Conservation (phyloP, 2,329 filamentous ascomycete genomes). For the Graphilbum ipis-grandicollis region DNA sequence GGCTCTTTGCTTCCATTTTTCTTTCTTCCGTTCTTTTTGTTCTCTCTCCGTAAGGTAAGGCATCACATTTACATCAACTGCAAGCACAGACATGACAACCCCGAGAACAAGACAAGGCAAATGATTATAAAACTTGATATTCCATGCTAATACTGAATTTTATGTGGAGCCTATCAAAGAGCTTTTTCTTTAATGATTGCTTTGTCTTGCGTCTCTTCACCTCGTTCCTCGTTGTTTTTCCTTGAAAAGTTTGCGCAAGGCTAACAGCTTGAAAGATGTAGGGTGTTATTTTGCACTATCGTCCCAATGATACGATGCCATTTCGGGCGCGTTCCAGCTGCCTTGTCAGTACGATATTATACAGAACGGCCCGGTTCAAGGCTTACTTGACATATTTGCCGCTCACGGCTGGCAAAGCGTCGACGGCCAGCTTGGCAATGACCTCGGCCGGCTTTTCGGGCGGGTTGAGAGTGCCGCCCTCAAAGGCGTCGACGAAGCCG, state of each 20-base stretch:
- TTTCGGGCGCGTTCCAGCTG: slow-evolving; percentile 35
- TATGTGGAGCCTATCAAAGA: slow-evolving; percentile 47
- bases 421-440: slow-evolving; percentile 60
- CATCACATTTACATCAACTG: not conserved
- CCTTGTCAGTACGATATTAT: not conserved
- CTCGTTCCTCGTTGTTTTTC: slow-evolving; percentile 1
- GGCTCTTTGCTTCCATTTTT: too few relatives aligned
- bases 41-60: slow-evolving; percentile 9
- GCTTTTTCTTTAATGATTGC: slow-evolving; percentile 77
- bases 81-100: not conserved
- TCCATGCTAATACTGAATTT: slow-evolving; percentile 65
- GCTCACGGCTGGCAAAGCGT: slow-evolving; percentile 47
- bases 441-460: slow-evolving; percentile 76
- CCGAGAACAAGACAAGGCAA: slow-evolving; percentile 12
- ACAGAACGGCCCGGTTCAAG: too few relatives aligned
- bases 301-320: slow-evolving; percentile 23
- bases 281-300: not conserved
- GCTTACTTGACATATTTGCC: slow-evolving; percentile 57
- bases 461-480: slow-evolving; percentile 53
- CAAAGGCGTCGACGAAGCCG: slow-evolving; percentile 51
- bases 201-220: slow-evolving; percentile 12
- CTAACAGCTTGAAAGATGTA: not conserved
- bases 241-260: slow-evolving; percentile 12
- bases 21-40: too few relatives aligned
- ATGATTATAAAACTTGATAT: slow-evolving; percentile 50